Conservation (phyloP, 176 grass and related monocot genomes). For the Lolium multiflorum region DNA sequence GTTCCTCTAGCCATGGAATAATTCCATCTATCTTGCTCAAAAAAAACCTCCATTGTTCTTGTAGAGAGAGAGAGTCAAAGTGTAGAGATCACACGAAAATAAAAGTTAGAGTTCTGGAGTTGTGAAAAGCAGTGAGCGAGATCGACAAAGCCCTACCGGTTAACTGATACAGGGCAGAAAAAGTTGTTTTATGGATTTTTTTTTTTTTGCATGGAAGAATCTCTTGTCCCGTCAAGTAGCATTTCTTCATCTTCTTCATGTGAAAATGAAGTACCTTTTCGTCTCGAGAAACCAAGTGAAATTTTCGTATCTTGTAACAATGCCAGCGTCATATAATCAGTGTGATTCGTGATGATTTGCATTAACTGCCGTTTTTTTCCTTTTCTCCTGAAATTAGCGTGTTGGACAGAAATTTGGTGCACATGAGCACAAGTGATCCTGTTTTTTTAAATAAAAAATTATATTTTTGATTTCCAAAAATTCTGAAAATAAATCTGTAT, state of each 20-base stretch:
- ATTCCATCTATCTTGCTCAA: not conserved
- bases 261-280: not conserved
- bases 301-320: not conserved
- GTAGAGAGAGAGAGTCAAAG: not conserved
- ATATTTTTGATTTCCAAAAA: too few relatives aligned
- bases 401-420: too few relatives aligned
- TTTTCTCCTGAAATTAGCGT: too few relatives aligned
- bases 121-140: not conserved
- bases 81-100: not conserved
- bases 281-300: not conserved
- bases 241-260: conserved; percentile 7
- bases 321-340: too few relatives aligned
- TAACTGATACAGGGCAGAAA: too few relatives aligned
- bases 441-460: too few relatives aligned
- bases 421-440: too few relatives aligned
- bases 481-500: too few relatives aligned
- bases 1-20: not conserved
- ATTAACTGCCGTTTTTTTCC: too few relatives aligned
- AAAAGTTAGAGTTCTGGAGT: not conserved
- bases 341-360: too few relatives aligned
- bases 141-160: too few relatives aligned
- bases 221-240: not conserved
- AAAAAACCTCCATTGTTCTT: not conserved
- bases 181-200: too few relatives aligned
- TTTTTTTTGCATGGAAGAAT: not conserved